Base-by-base conservation (phyloP, 805 yeast genomes). In the Metschnikowia amazonensis region DNA sequence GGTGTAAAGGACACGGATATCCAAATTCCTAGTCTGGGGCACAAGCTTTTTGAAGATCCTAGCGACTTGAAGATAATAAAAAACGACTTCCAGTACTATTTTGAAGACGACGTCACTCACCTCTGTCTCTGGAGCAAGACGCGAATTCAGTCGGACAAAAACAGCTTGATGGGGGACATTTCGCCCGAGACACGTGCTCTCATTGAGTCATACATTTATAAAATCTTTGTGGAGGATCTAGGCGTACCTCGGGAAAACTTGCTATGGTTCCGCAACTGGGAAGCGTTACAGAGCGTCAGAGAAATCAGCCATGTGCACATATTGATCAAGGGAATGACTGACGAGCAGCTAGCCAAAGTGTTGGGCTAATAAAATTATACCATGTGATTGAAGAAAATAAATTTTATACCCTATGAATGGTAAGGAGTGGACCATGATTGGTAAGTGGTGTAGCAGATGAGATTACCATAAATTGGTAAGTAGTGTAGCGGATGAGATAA, bases 251-350 rank as follows among this genome's bases (percentile, higher is more conserved):
- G 67, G 23, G 66, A 71, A 3, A 64, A 76, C 32, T 55, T 76
- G 36, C 59, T 71, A 1, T 85, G 92, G 92, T 86, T 85, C 62
- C 74, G 84, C 52, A 86, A 86, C 59, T 84, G 86, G 79, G 76
- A 82, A 6, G 70, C 75, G 5, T 60, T 86, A 33, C 94, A 86
- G 59, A 82, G 89, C 59, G 82, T 86, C 5, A 74, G 69, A 51
- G 71, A 77, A 25, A 67, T 85, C 29, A 82, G 89, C 20, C 94
- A 85, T 58, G 65, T 84, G n/a, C 94, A 85, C 62, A 77, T 84
- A 2, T 56, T 85, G 24, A 51, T 85, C 10, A 74, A 66, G 39
- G 75, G 70, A n/a, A 55, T 72, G 20, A 52, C 59, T 3, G 36
- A 53, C 10, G 63, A 60, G 3, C 57, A 62, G 38, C 24, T 43